A percentile compares a stretch with the other conserved stretches of the same genome.
Conservation (phyloP, 1,284 basidiomycete genomes). For the Cryptococcus sp. region DNA sequence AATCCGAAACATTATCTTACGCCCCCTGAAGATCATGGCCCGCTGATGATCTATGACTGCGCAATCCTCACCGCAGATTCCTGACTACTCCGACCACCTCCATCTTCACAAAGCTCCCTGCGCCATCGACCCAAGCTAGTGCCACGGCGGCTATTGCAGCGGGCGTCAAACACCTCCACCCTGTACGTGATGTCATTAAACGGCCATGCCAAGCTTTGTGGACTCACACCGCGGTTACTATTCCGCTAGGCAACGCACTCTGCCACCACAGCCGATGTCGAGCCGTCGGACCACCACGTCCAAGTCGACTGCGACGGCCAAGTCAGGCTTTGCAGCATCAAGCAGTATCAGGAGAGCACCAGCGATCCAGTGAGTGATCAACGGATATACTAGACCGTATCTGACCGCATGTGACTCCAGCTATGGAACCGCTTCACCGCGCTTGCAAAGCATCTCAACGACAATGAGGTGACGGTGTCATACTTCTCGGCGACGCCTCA, state of each 20-base stretch:
- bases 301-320: constrained; percentile 44
- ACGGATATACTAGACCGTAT: background rate
- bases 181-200: constrained; percentile 20
- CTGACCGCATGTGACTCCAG: constrained; percentile 11
- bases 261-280: constrained; percentile 36
- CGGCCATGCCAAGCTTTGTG: background rate
- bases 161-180: constrained; percentile 44
- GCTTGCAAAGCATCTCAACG: constrained; percentile 74
- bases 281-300: constrained; percentile 36
- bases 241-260: constrained; percentile 39
- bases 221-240: background rate
- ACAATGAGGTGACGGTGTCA: constrained; percentile 78
- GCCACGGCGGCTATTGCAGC: constrained; percentile 42
- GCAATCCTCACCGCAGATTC: constrained; percentile 29
- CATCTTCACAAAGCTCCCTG: constrained; percentile 43
- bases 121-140: constrained; percentile 38
- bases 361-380: constrained; percentile 34
- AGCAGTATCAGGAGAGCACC: constrained; percentile 45
- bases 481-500: constrained; percentile 90
- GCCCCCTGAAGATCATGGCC: too few relatives aligned
- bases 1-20: too few relatives aligned
- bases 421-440: constrained; percentile 59
- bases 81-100: constrained; percentile 39
- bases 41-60: background rate
- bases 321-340: constrained; percentile 38